A percentile compares a stretch with the other conserved stretches of the same genome.
These are phyloP conservation scores for Dothideomycetidae sp. DNA, from an alignment of 2,329 filamentous ascomycete genomes.

Conservation along the genomic window DNA sequence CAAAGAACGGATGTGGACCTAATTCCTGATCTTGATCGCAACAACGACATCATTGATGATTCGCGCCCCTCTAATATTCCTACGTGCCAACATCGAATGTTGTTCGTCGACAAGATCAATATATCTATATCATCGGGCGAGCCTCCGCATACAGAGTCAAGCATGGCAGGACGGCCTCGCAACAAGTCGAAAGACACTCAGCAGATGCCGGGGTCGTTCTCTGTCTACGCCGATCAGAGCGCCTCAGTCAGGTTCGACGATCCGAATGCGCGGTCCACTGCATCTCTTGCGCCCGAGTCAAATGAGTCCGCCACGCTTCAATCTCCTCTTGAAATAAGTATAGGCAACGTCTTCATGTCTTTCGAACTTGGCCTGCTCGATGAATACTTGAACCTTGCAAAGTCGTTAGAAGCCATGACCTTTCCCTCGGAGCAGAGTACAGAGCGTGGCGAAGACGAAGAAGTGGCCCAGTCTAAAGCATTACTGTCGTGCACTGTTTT, in stretches of 20 bases:
- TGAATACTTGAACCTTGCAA: conserved; percentile 4
- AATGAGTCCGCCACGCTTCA: not conserved
- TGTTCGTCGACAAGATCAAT: conserved; percentile 3
- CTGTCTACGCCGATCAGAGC: conserved; percentile 31
- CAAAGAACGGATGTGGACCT: too few relatives aligned
- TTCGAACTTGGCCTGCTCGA: conserved; percentile 4
- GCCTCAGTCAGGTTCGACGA: conserved; percentile 15
- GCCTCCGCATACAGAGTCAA: not conserved
- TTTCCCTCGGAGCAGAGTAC: too few relatives aligned
- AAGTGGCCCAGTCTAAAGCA: too few relatives aligned
- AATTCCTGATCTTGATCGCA: too few relatives aligned
- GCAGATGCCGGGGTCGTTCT: conserved; percentile 34
- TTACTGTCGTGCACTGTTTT: too few relatives aligned
- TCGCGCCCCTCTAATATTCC: too few relatives aligned
- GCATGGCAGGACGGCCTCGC: not conserved
- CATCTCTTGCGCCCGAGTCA: not conserved
- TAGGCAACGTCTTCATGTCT: not conserved
- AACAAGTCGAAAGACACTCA: conserved; percentile 14
- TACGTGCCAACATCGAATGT: not conserved
- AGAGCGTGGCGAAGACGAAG: too few relatives aligned
- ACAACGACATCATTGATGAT: too few relatives aligned
- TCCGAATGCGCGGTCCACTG: not conserved
- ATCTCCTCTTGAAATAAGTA: not conserved
- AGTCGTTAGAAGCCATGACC: not conserved
- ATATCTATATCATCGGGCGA: conserved; percentile 3